Base-by-base conservation (phyloP, 352 stramenopile genomes). In the Blastocystis sp. region DNA sequence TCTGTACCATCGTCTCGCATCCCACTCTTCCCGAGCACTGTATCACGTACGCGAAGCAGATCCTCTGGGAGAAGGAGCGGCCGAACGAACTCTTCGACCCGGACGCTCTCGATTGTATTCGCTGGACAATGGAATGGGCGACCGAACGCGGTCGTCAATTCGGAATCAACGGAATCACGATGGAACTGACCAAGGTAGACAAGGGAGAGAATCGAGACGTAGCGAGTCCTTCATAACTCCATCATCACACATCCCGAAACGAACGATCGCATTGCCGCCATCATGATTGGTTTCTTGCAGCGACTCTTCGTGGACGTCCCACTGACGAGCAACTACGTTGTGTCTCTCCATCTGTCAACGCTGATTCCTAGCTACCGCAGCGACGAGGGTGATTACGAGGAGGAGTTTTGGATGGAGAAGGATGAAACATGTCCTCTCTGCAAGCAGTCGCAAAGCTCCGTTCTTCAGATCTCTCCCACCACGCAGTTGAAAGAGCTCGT, bases 21-120 rank as follows among this genome's bases (percentile, higher is more conserved):
- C 67, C 67, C 32, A 63, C 49, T 3, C 42, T 29, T 54, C 67
- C 67, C 9, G 67, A 78, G 32, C 67, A 78, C 42, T 78, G 67
- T 44, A 61, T 78, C 44, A 42, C 44, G n/a, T 78, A 78, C 32
- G 67, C 42, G 0, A 57, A 38, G 4, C 11, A 38, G n/a, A 44
- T 78, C 6, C 42, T 78, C 0, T 78, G 67, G 67, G 67, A 78
- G 49, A 78, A 78, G n/a, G 18, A 40, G 6, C 24, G 34, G 16
- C 38, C 18, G 8, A 29, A 42, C 27, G 27, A 36, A 14, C n/a
- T 38, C 4, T 34, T 57, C 21, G 67, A 78, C n/a, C 11, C 32
- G 18, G 40, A 78, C 11, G 29, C 56, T 21, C 36, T n/a, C 21
- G 67, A 57, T 18, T 11, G 21, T 40, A 18, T 49, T 4, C 67